A percentile compares a stretch with the other conserved stretches of the same genome.
phyloP scores from a whole-genome alignment of 768 basidiomycete species.

The Psilocybe azurescens region DNA sequence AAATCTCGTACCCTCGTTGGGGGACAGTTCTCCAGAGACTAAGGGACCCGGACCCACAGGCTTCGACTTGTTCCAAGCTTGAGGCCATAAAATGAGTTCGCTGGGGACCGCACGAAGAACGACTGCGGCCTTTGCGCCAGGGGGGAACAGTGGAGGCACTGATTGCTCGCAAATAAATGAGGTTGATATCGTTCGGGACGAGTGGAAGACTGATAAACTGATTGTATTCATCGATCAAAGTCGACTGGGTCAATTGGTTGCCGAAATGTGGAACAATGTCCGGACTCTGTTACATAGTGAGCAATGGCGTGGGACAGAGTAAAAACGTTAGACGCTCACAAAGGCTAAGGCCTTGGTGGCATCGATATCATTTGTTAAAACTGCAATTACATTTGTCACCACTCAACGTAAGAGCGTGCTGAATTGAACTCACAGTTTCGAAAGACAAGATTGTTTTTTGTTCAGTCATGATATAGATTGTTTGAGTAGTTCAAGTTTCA shows the following conservation, averaged over 20 bases:
- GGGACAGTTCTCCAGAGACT: not conserved
- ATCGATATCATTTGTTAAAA: not conserved
- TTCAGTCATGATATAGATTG: not conserved
- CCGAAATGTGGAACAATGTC: conserved; percentile 2
- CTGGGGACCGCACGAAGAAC: not conserved
- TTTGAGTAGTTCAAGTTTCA: too few relatives aligned
- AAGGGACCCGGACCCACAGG: not conserved
- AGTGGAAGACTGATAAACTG: not conserved
- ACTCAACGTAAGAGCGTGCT: not conserved
- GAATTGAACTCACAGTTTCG: not conserved
- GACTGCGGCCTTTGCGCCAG: not conserved
- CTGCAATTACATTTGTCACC: not conserved
- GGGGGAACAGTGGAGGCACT: not conserved
- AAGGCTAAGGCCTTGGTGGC: not conserved
- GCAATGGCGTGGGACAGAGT: not conserved
- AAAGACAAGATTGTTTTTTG: not conserved
- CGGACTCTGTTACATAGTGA: not conserved
- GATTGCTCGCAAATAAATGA: not conserved
- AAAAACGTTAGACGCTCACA: not conserved
- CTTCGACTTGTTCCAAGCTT: not conserved
- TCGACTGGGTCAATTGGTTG: not conserved
- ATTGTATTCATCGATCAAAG: not conserved
- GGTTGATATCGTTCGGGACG: not conserved
- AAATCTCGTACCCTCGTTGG: too few relatives aligned
- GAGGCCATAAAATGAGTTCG: conserved; percentile 1